Conservation (phyloP, 768 basidiomycete species). For the Basidioascus undulatus region DNA sequence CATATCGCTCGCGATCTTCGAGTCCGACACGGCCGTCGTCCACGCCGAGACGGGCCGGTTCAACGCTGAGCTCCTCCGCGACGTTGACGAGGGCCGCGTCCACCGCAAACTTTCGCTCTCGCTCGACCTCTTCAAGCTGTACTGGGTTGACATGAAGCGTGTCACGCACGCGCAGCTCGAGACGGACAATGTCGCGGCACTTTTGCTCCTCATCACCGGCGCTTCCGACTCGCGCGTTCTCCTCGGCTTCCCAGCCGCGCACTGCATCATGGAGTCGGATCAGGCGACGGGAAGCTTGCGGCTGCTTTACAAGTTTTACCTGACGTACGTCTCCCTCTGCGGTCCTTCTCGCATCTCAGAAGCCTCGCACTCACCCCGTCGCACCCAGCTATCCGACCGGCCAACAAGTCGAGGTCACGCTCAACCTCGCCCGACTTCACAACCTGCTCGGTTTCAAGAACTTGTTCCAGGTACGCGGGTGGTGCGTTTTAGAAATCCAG, state of each 20-base stretch:
- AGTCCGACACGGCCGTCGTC: slow-evolving; percentile 51
- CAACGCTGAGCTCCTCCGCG: slow-evolving; percentile 15
- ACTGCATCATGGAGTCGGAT: slow-evolving; percentile 5
- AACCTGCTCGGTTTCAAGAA: no score
- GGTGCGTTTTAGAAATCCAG: no score
- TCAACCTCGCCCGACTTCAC: no score
- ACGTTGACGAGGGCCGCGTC: background rate
- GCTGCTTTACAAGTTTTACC: background rate
- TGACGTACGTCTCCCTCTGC: slow-evolving; percentile 5
- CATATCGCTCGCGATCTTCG: slow-evolving; percentile 49
- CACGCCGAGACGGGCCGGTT: slow-evolving; percentile 51
- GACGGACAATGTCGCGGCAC: background rate
- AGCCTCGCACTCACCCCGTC: no score
- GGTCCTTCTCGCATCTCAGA: no score
- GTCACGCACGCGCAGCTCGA: slow-evolving; percentile 4
- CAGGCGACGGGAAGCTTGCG: background rate
- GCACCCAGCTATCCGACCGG: no score
- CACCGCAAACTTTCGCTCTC: slow-evolving; percentile 4
- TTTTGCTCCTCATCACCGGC: slow-evolving; percentile 7
- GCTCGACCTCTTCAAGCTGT: slow-evolving; percentile 7
- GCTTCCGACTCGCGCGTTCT: slow-evolving; percentile 4
- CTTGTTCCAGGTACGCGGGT: no score
- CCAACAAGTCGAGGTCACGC: slow-evolving; percentile 4
- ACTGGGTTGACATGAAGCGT: slow-evolving; percentile 2
- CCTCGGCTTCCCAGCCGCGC: slow-evolving; percentile 4